Base-by-base conservation (phyloP, 2,329 filamentous ascomycete species). In the Thelonectria rubi region DNA sequence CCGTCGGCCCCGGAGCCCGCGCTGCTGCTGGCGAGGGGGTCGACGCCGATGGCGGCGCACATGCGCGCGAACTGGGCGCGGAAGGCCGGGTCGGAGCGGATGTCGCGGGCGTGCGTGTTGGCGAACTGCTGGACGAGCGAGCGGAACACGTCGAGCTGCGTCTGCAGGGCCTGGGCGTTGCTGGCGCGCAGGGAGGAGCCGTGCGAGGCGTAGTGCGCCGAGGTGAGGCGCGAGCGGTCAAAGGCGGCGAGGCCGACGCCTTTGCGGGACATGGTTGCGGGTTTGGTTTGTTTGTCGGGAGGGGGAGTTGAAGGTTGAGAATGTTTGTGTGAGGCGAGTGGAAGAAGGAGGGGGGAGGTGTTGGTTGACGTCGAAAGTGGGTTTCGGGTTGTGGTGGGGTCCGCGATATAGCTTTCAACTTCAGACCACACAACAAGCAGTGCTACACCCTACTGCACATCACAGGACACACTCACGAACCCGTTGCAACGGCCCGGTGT, bases 31-130 rank as follows among this genome's bases (percentile, higher is more conserved):
- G 93, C 93, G 17, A 99, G 84, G 2, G 95, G 96, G 76, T 99
- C 95, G 12, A 99, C 93, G 50, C 95, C 95, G 69, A 99, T 97
- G 65, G 94, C 93, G 72, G 93, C 88, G 80, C 95, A 99, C 95
- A 99, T 99, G 76, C 94, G 93, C 3, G 95, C 94, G 75, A 99
- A 99, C 78, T 99, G 94, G 34, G 94, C 93, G 63, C 95, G 92
- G 78, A 99, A 99, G 9, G 88, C 90, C 6, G 95, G 95, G 76
- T 98, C 94, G 2, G 93, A 97, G 65, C 94, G 94, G 62, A 99
- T 99, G 72, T 97, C 95, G 74, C 94, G 93, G 69, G 91, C 92
- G 83, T 99, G 95, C 51, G 94, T 97, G 73, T 94, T 86, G 46
- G 94, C 93, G 78, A 99, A 99, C 78, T 96, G 93, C 80, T 97